Evolutionary conservation across 331 rosid species (phyloP).

Genomic region (Quercus tomentella): DNA sequence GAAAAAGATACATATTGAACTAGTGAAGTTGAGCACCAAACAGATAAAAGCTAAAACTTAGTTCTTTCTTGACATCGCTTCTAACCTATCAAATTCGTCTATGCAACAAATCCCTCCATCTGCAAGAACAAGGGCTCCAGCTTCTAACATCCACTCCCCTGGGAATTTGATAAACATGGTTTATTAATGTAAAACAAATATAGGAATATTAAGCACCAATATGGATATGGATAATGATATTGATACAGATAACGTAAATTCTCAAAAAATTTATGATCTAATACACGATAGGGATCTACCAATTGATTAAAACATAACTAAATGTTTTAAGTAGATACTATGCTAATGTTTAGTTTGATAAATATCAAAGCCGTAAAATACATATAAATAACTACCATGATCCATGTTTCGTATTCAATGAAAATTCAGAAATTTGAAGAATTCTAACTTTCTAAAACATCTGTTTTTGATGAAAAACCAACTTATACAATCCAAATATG

Average conservation of each 20-base stretch:
- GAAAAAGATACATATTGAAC: background rate
- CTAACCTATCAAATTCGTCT: constrained; percentile 89
- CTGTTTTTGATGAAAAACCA: background rate
- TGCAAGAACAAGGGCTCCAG: constrained; percentile 97
- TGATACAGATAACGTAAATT: background rate
- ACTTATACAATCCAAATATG: background rate
- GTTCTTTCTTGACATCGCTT: background rate
- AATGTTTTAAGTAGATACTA: background rate
- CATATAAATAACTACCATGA: background rate
- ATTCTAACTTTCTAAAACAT: background rate
- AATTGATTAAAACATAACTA: background rate
- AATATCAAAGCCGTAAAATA: background rate
- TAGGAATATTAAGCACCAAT: background rate
- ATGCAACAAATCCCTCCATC: constrained; percentile 99
- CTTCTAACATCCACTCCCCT: constrained; percentile 99
- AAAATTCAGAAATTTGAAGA: background rate
- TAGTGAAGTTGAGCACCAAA: background rate
- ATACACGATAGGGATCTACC: too few species aligned
- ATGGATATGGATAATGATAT: background rate
- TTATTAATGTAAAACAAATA: background rate
- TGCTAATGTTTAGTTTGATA: background rate
- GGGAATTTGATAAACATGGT: constrained; percentile 16
- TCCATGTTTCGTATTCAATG: background rate
- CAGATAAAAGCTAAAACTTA: background rate
- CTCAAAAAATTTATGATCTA: background rate